These are phyloP conservation scores for Nannizzia gypsea DNA, from an alignment of 2,329 filamentous ascomycete species.

Conservation along the genomic window DNA sequence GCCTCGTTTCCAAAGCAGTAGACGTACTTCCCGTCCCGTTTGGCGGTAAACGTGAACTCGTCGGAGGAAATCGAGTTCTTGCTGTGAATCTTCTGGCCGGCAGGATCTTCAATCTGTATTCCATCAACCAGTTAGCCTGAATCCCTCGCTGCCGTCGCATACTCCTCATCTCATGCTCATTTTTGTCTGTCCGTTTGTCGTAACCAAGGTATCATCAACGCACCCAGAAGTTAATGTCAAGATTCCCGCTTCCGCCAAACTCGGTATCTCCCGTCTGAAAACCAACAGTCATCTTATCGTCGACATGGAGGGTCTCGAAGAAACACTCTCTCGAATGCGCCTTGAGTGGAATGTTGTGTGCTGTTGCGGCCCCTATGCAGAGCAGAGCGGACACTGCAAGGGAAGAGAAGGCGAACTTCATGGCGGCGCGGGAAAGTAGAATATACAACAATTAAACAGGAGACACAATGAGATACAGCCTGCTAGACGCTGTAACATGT, in stretches of 20 bases:
- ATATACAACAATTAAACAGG: neutral
- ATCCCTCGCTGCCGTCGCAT: neutral
- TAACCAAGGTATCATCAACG: conserved; percentile 20
- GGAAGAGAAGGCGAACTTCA: conserved; percentile 32
- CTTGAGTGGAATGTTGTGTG: conserved; percentile 92
- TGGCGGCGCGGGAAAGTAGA: conserved; percentile 18
- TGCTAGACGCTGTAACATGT: neutral
- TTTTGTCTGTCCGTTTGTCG: neutral
- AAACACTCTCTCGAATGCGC: conserved; percentile 96
- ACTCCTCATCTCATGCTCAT: neutral
- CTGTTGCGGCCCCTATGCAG: conserved; percentile 49
- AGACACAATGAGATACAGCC: neutral
- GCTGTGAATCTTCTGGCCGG: conserved; percentile 62
- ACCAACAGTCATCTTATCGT: conserved; percentile 96
- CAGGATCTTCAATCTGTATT: conserved; percentile 63
- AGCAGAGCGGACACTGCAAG: conserved; percentile 43
- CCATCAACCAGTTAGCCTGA: neutral
- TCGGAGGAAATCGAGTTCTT: conserved; percentile 75
- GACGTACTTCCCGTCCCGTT: conserved; percentile 72
- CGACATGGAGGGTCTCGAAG: conserved; percentile 80
- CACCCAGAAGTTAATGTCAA: conserved; percentile 99
- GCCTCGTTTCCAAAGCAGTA: conserved; percentile 99
- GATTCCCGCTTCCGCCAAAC: conserved; percentile 84
- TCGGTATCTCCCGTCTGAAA: conserved; percentile 97
- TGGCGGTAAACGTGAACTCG: conserved; percentile 82